Evolutionary conservation across 306 rosid species (phyloP).

Genomic region (Ochetophila trinervis): DNA sequence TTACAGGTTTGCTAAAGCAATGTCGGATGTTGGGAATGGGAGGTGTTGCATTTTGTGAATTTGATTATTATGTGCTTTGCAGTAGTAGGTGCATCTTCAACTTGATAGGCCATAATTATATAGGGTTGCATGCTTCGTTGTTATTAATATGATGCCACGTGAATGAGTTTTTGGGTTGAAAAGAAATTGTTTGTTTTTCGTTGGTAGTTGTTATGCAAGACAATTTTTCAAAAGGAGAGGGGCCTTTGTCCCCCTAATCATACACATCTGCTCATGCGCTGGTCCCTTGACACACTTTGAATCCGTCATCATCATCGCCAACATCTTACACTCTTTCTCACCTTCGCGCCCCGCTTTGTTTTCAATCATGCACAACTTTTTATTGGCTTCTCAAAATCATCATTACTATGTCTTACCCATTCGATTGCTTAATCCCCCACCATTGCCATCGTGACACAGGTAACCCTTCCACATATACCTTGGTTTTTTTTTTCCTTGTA

Average conservation of each 20-base stretch:
- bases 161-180: no score
- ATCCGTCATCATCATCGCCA: not conserved
- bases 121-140: not conserved
- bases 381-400: not conserved
- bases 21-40: no score
- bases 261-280: conserved; percentile 28
- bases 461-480: not conserved
- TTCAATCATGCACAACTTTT: not conserved
- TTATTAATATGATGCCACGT: not conserved
- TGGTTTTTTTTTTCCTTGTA: no score
- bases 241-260: conserved; percentile 19
- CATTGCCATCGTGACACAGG: not conserved
- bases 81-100: no score
- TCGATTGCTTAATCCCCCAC: not conserved
- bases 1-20: no score
- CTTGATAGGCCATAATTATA: not conserved
- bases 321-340: not conserved
- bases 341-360: not conserved
- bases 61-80: no score
- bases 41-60: no score
- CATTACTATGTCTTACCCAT: no score
- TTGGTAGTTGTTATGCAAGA: conserved; percentile 15
- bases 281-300: not conserved
- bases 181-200: not conserved
- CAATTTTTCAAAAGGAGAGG: conserved; percentile 3